A percentile compares a stretch with the other conserved stretches of the same genome.
phyloP scores from a whole-genome alignment of 2,329 filamentous ascomycete species.

The Pseudocercospora eumusae region DNA sequence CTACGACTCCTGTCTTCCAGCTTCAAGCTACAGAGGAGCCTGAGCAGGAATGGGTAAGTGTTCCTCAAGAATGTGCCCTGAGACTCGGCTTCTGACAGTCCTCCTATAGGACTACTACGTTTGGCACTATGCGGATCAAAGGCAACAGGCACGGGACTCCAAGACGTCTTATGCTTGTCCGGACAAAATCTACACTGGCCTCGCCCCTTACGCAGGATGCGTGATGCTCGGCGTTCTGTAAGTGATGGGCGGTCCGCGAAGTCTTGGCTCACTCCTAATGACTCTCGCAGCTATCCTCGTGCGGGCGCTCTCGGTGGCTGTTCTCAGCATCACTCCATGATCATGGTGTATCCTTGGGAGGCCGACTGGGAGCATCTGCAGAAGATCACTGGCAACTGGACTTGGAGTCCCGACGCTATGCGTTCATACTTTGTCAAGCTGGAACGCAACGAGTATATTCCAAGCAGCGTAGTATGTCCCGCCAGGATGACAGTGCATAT shows the following conservation, averaged over 20 bases:
- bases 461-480: constrained; percentile 25
- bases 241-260: neutral
- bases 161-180: constrained; percentile 48
- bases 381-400: constrained; percentile 60
- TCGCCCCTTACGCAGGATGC: constrained; percentile 56
- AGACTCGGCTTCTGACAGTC: neutral
- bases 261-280: neutral
- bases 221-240: constrained; percentile 54
- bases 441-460: constrained; percentile 57
- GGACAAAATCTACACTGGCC: constrained; percentile 52
- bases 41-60: constrained; percentile 53
- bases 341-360: constrained; percentile 60
- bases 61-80: neutral
- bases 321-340: constrained; percentile 62
- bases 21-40: constrained; percentile 58
- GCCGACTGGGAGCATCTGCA: constrained; percentile 63
- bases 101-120: constrained; percentile 57
- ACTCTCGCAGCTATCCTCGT: constrained; percentile 56
- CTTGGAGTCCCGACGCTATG: constrained; percentile 62
- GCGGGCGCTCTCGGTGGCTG: constrained; percentile 53
- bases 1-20: constrained; percentile 58
- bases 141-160: constrained; percentile 56
- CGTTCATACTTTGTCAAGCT: constrained; percentile 57
- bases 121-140: constrained; percentile 60
- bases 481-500: neutral